Evolutionary conservation across 805 yeast species (phyloP).

Genomic region (Wickerhamiella qilinensis): DNA sequence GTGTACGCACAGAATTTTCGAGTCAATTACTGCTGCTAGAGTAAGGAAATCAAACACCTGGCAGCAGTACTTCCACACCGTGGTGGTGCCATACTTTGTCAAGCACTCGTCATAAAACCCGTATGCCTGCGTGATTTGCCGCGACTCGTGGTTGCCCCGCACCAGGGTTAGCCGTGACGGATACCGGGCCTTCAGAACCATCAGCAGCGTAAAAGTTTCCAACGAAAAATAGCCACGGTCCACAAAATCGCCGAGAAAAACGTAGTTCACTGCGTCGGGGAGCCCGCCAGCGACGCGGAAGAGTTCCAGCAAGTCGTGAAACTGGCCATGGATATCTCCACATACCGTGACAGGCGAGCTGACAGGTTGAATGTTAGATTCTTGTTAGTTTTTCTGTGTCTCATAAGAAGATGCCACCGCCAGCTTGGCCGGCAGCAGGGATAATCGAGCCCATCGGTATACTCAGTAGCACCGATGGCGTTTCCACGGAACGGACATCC

Average conservation of each 20-base stretch:
- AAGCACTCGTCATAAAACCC: constrained; percentile 95
- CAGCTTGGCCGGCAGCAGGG: too few species aligned
- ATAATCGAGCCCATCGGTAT: too few species aligned
- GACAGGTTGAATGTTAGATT: constrained; percentile 89
- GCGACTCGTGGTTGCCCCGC: constrained; percentile 92
- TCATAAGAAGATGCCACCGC: too few species aligned
- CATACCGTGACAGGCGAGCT: constrained; percentile 85
- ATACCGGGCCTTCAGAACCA: constrained; percentile 82
- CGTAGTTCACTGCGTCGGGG: constrained; percentile 60
- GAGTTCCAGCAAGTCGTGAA: constrained; percentile 81
- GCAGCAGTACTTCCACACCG: constrained; percentile 93
- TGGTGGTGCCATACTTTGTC: constrained; percentile 82
- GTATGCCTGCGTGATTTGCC: constrained; percentile 97
- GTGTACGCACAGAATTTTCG: constrained; percentile 85
- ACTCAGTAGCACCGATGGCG: too few species aligned
- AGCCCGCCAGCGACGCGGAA: constrained; percentile 87
- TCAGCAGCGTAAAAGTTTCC: constrained; percentile 83
- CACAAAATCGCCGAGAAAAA: constrained; percentile 90
- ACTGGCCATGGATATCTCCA: constrained; percentile 93
- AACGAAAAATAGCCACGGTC: constrained; percentile 94
- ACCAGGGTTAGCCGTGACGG: constrained; percentile 79
- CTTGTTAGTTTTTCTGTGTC: constrained; percentile 21
- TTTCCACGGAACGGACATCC: too few species aligned
- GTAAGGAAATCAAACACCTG: constrained; percentile 91
- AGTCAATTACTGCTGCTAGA: constrained; percentile 90